Conservation (phyloP, 176 grass and related monocot species). For the Cymbopogon citratus region DNA sequence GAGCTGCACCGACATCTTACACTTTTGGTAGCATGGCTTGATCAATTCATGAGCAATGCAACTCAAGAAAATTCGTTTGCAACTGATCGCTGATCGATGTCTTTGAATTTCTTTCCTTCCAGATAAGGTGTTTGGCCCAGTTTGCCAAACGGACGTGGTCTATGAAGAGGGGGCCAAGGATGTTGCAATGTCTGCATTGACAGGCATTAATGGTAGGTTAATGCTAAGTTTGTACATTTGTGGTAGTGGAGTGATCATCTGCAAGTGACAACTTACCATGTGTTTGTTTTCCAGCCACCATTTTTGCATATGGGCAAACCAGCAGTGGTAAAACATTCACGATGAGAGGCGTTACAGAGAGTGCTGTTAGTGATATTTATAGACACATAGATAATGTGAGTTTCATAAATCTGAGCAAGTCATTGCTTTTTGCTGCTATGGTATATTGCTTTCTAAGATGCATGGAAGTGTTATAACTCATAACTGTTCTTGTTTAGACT, state of each 20-base stretch:
- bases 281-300: conserved; percentile 53
- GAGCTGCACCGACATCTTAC: conserved; percentile 57
- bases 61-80: conserved; percentile 14
- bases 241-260: background rate
- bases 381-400: conserved; percentile 52
- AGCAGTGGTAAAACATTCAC: conserved; percentile 99
- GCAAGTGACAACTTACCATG: background rate
- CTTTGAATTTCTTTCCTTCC: conserved; percentile 16
- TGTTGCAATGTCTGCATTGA: conserved; percentile 63
- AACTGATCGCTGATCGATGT: conserved; percentile 14
- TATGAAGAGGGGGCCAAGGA: conserved; percentile 89
- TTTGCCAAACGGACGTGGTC: conserved; percentile 48
- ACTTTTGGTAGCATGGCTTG: conserved; percentile 52
- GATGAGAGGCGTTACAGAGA: conserved; percentile 84
- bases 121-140: conserved; percentile 52
- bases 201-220: conserved; percentile 48
- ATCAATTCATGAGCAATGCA: background rate
- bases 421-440: background rate
- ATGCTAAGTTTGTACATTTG: background rate
- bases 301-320: conserved; percentile 95
- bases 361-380: conserved; percentile 79
- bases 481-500: conserved; percentile 44
- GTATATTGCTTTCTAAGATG: conserved; percentile 13
- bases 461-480: background rate
- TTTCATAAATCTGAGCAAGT: conserved; percentile 20